A percentile compares a stretch with the other conserved stretches of the same genome.
These are phyloP conservation scores for Tulasnella sp. DNA, from an alignment of 768 basidiomycete genomes.

Conservation along the genomic window DNA sequence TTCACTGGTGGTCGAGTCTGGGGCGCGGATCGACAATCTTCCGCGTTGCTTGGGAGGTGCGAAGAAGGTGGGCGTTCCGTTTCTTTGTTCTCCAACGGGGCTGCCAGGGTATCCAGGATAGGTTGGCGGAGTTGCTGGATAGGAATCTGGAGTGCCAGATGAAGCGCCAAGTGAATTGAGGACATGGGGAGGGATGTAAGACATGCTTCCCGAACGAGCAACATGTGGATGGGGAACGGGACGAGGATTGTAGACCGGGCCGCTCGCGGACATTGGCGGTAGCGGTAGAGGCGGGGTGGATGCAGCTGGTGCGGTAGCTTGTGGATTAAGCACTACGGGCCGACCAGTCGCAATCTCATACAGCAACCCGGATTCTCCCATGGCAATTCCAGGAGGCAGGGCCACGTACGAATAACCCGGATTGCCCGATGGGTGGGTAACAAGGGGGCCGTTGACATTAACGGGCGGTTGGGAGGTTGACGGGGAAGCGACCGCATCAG, in stretches of 20 bases:
- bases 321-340: conserved; percentile 59
- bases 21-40: conserved; percentile 72
- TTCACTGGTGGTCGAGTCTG: conserved; percentile 32
- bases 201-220: conserved; percentile 41
- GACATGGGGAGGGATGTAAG: conserved; percentile 52
- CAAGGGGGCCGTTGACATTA: conserved; percentile 31
- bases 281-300: conserved; percentile 32
- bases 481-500: conserved; percentile 13
- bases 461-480: not conserved
- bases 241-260: conserved; percentile 59
- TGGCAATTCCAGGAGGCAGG: conserved; percentile 64
- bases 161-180: too few species aligned
- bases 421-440: conserved; percentile 57
- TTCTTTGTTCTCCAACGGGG: conserved; percentile 62
- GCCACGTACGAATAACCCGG: conserved; percentile 61
- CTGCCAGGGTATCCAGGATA: conserved; percentile 42
- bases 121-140: conserved; percentile 44
- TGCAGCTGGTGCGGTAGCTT: not conserved
- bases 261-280: not conserved
- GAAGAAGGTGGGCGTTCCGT: conserved; percentile 63
- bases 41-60: conserved; percentile 67
- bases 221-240: conserved; percentile 54
- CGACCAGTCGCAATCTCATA: conserved; percentile 81
- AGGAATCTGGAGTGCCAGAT: too few species aligned
- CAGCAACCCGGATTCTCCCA: conserved; percentile 73